Conservation (phyloP, 192 early-diverging fungal species). For the Rhizophlyctis rosea region DNA sequence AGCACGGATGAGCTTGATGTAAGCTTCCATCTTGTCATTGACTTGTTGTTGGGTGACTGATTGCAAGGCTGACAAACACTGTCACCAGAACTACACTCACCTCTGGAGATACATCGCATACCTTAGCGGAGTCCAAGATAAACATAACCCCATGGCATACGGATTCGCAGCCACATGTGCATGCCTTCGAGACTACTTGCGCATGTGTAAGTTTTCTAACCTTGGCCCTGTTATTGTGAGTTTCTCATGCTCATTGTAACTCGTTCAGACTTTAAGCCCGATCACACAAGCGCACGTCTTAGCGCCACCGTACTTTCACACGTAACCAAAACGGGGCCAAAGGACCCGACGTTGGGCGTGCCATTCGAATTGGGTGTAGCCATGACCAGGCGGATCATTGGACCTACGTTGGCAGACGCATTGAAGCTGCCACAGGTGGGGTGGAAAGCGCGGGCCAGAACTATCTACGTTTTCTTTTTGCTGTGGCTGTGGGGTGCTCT, state of each 20-base stretch:
- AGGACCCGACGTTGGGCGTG: not conserved
- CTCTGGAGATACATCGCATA: slow-evolving; percentile 51
- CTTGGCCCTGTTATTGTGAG: not conserved
- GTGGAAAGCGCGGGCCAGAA: not conserved
- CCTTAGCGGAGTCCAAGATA: slow-evolving; percentile 47
- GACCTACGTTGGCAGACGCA: slow-evolving; percentile 7
- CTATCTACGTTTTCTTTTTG: not conserved
- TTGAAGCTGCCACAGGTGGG: slow-evolving; percentile 1
- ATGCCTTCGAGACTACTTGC: slow-evolving; percentile 9
- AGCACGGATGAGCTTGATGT: slow-evolving; percentile 25
- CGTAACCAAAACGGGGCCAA: slow-evolving; percentile 2
- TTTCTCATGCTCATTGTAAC: not conserved
- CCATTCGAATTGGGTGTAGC: slow-evolving; percentile 4
- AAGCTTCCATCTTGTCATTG: no score
- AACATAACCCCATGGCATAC: slow-evolving; percentile 31
- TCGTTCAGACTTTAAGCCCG: slow-evolving; percentile 5
- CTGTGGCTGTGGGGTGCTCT: slow-evolving; percentile 5
- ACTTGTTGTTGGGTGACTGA: no score
- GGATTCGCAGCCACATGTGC: slow-evolving; percentile 8
- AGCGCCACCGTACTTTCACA: slow-evolving; percentile 1
- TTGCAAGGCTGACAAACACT: no score
- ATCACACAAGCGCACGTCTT: slow-evolving; percentile 2
- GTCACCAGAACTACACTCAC: slow-evolving; percentile 38
- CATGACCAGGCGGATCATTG: slow-evolving; percentile 8
- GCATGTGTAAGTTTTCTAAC: slow-evolving; percentile 1